Base-by-base conservation (phyloP, 1,139 yeast genomes). In the Debaryomycetaceae sp. region DNA sequence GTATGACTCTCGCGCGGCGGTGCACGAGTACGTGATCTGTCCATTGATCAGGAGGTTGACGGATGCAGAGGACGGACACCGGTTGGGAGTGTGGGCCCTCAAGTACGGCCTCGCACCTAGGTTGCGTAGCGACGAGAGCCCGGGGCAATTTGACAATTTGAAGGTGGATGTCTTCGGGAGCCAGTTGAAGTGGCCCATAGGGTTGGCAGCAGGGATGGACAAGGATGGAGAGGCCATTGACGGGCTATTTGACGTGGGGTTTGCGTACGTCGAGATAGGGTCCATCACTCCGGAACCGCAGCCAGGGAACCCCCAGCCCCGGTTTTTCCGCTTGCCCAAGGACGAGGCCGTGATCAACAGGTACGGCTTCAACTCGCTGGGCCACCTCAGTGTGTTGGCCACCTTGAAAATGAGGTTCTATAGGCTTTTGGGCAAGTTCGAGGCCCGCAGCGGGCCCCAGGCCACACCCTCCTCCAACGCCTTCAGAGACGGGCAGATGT, bases 221-320 rank as follows among this genome's bases (percentile, higher is more conserved):
- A 91, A 91, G 65, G 87, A 91, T 57, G 99, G 90, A 42, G 96
- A 89, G 59, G 96, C 90, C n/a, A 83, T 93, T 55, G 97, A 91
- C 54, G 70, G 91, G 0, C 72, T 91, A 48, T 83, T 85, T 56
- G 77, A 83, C 53, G 62, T 79, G 45, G 99, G 99, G 1, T 91
- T 91, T 57, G 81, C 93, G 5, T 89, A 88, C 60, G 95, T 89
- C 49, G 99, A 91, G 65, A 79, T 93, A 45, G 99, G 99, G 1
- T 87, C 96, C 2, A 83, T 93, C 40, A 91, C 99, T 5, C 98
- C 99, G 2, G 73, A 77, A 51, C 87, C 97, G 0, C 97, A 91
- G 66, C 91, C 95, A 6, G 99, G 99, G 37, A 91, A 91, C 66
- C 96, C 97, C 6, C 65, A 71, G 56, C 98, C 98, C 14, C 75